Base-by-base conservation (phyloP, 140 eudicot genomes). In the Cichorium intybus region DNA sequence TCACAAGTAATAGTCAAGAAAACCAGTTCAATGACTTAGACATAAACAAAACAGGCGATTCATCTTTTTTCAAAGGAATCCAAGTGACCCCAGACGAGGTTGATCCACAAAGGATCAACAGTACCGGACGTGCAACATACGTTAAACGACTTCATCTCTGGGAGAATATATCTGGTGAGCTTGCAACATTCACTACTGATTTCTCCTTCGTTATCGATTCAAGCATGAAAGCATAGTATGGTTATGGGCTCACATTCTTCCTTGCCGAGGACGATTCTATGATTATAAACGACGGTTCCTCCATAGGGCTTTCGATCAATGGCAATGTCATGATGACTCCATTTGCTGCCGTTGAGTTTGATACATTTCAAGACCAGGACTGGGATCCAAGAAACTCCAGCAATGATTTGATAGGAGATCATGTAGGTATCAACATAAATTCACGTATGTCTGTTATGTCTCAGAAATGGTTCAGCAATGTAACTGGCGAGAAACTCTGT, bases 301-400 rank as follows among this genome's bases (percentile, higher is more conserved):
- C 49, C 34, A 14, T 82, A 7, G 84, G 81, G 7, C 88, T 79
- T 18, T 72, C 79, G 1, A 3, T 47, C 14, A 24, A 24, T 6
- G 2, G 35, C 47, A 2, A 56, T 2, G 8, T 46, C 4, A 26
- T 26, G 2, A 23, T 22, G 0, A 21, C 15, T 21, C 68, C 28
- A 2, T 82, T 82, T 50, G 78, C 82, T 8, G 89, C 89, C 0
- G 87, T 82, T 39, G 95, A 86, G 69, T 82, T 86, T 24, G 89
- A 80, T 77, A 71, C 84, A 1, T 61, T 0, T 11, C 11, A 6
- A 3, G 41, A 77, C 17, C 2, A 3, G 2, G 57, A 63, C 41
- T 76, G 81, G 57, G 75, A 73, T 43, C 81, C 75, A 10, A 2
- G 1, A 15, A 29, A 1, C n/a, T n/a, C n/a, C n/a, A n/a, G n/a